Base-by-base conservation (phyloP, 257 asterid genomes). In the Eucommia ulmoides region DNA sequence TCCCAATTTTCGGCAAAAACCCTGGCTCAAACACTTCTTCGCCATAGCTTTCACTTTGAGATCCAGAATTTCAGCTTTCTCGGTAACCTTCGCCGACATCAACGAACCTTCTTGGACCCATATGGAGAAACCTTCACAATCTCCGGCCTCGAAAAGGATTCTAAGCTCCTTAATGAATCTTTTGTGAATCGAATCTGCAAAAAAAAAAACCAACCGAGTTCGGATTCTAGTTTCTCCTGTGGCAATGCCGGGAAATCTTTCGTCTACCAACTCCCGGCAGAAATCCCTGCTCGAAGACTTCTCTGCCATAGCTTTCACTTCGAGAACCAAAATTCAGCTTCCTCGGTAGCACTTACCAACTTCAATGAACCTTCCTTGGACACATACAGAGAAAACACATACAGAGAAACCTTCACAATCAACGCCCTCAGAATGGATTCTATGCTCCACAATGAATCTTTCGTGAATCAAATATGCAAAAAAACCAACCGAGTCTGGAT, bases 1-100 rank as follows among this genome's bases (percentile, higher is more conserved):
- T n/a, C n/a, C n/a, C n/a, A n/a, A n/a, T n/a, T n/a, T n/a, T n/a
- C n/a, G n/a, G n/a, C n/a, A n/a, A n/a, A 20, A 24, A 18, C 64
- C 72, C 23, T 41, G 62, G 52, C 76, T 83, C 64, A 75, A 67
- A 59, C 55, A 64, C 1, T 79, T 82, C 66, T 77, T 91, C 49
- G 85, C 84, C 54, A 42, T 82, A 21, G 94, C 88, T 17, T n/a
- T 85, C 75, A 85, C 94, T 59, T 85, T 92, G 66, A 70, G 92
- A 63, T 53, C 88, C 10, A 85, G 94, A 48, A 82, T 82, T 57
- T 3, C 74, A 12, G 81, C 94, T 50, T 73, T 82, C 65, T 35
- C 70, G 18, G 52, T 76, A 47, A 83, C 92, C 45, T n/a, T 85
- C 19, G 50, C 51, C 58, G 50, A 20, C 19, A 19, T 56, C 41